phyloP scores from a whole-genome alignment of 2,329 filamentous ascomycete genomes.

The Aaosphaeria arxii region DNA sequence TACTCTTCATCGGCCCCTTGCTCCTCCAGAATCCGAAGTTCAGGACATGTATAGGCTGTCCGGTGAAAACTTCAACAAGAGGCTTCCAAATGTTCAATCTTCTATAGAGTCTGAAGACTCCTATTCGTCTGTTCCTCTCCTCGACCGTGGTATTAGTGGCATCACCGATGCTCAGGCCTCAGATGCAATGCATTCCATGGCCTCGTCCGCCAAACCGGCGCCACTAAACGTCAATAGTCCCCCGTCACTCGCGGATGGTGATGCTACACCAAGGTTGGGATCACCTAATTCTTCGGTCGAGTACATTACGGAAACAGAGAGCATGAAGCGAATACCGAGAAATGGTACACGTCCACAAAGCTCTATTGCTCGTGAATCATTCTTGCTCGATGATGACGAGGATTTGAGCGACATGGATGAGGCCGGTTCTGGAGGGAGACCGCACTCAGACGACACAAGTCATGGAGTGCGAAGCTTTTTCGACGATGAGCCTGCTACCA shows the following conservation, averaged over 20 bases:
- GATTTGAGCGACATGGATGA: slow-evolving; percentile 54
- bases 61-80: slow-evolving; percentile 26
- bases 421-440: slow-evolving; percentile 47
- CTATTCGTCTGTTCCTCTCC: slow-evolving; percentile 72
- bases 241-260: slow-evolving; percentile 10
- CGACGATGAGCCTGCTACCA: slow-evolving; percentile 43
- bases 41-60: slow-evolving; percentile 31
- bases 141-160: slow-evolving; percentile 60
- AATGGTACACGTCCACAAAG: slow-evolving; percentile 41
- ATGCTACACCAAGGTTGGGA: slow-evolving; percentile 10
- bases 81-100: slow-evolving; percentile 23
- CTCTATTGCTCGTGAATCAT: slow-evolving; percentile 39
- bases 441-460: slow-evolving; percentile 36
- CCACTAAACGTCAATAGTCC: slow-evolving; percentile 24
- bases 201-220: slow-evolving; percentile 41
- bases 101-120: slow-evolving; percentile 66
- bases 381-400: slow-evolving; percentile 53
- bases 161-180: slow-evolving; percentile 14
- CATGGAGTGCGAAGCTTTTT: slow-evolving; percentile 48
- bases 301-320: slow-evolving; percentile 51
- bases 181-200: slow-evolving; percentile 46
- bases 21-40: slow-evolving; percentile 22
- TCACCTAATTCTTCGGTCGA: slow-evolving; percentile 51
- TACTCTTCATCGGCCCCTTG: slow-evolving; percentile 23
- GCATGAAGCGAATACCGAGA: slow-evolving; percentile 46